Percentiles rank a stretch among this genome's conserved stretches.
Evolutionary conservation across 2,329 filamentous ascomycete genomes (phyloP).

Genomic region (Fusarium fujikuroi): DNA sequence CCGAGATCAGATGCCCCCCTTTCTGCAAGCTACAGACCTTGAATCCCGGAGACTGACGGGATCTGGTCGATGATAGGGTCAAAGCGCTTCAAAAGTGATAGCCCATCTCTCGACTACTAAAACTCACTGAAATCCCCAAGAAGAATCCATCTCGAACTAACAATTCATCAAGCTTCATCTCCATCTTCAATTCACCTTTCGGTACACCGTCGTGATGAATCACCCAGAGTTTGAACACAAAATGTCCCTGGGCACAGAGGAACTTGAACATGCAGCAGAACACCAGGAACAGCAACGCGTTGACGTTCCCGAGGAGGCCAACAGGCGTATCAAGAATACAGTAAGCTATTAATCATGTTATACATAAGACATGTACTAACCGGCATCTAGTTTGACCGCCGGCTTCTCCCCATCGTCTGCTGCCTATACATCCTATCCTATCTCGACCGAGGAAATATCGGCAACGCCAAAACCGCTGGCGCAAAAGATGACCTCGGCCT

Average conservation of each 20-base stretch:
- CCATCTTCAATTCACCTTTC: background rate
- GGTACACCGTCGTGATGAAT: background rate
- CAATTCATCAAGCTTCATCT: background rate
- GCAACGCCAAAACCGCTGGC: conserved; percentile 31
- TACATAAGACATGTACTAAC: background rate
- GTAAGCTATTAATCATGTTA: background rate
- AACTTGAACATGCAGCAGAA: background rate
- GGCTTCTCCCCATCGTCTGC: conserved; percentile 23
- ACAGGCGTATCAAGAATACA: background rate
- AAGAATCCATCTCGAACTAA: background rate
- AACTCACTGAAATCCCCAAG: background rate
- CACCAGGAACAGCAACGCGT: background rate
- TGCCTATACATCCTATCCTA: conserved; percentile 32
- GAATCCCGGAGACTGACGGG: background rate
- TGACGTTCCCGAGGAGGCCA: background rate
- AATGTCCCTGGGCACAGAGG: background rate
- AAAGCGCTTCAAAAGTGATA: background rate
- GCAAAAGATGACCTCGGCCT: conserved; percentile 10
- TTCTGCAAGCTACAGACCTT: background rate
- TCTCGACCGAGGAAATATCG: conserved; percentile 31
- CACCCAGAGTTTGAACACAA: background rate
- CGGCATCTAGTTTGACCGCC: conserved; percentile 17
- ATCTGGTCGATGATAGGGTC: background rate
- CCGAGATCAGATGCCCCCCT: background rate
- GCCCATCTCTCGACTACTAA: background rate